Percentiles rank a stretch among this genome's conserved stretches.
Conservation (phyloP, 345 rosid species). For the Psidium friedrichsthalianum region DNA sequence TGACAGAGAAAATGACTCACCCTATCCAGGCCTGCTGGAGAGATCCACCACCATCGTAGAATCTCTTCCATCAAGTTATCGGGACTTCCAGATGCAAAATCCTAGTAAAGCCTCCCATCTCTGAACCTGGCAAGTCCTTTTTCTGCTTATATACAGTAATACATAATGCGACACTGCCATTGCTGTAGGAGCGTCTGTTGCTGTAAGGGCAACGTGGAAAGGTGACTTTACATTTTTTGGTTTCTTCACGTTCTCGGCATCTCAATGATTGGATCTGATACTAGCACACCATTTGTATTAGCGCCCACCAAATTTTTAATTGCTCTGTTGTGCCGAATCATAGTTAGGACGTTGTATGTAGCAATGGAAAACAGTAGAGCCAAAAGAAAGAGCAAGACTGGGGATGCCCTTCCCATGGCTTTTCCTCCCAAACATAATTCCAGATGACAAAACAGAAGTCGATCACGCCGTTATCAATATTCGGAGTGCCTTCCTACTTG, state of each 20-base stretch:
- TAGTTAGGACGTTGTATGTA: conserved; percentile 61
- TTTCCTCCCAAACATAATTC: conserved; percentile 19
- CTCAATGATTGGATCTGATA: conserved; percentile 56
- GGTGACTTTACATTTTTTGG: conserved; percentile 23
- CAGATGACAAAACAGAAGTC: neutral
- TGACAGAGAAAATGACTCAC: conserved; percentile 19
- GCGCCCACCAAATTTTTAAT: conserved; percentile 12
- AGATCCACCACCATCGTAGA: conserved; percentile 74
- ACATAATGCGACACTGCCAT: conserved; percentile 98
- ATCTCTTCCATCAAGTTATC: conserved; percentile 93
- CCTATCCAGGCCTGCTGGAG: conserved; percentile 86
- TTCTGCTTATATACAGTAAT: conserved; percentile 86
- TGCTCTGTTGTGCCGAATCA: conserved; percentile 36
- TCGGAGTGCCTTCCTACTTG: neutral
- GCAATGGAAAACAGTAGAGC: conserved; percentile 65
- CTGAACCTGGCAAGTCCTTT: conserved; percentile 72
- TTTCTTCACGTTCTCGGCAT: conserved; percentile 39
- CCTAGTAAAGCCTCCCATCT: conserved; percentile 93
- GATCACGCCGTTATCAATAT: neutral
- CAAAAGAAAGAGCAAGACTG: conserved; percentile 44
- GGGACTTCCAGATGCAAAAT: conserved; percentile 74
- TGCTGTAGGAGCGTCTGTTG: conserved; percentile 82
- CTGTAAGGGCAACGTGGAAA: conserved; percentile 85
- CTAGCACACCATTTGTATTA: conserved; percentile 17
- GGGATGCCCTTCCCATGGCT: conserved; percentile 48